Evolutionary conservation across 768 basidiomycete genomes (phyloP).

Genomic region (Boletales sp.): DNA sequence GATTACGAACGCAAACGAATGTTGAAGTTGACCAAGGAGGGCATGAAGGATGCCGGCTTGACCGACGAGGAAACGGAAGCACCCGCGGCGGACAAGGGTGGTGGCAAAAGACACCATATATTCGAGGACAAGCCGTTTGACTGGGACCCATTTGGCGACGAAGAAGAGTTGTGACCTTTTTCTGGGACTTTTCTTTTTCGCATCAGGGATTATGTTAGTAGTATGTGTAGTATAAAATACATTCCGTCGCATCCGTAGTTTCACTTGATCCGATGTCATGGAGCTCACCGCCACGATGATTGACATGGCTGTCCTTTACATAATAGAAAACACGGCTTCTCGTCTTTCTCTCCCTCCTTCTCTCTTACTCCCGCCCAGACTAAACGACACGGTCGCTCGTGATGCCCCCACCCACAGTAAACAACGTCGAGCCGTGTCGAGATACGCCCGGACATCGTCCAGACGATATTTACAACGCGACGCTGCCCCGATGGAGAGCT

Average conservation of each 20-base stretch:
- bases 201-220: background rate
- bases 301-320: too few relatives aligned
- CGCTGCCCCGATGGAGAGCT: conserved; percentile 64
- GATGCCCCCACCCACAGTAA: background rate
- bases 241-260: too few relatives aligned
- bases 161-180: conserved; percentile 17
- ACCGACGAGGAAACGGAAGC: conserved; percentile 25
- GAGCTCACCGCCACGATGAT: too few relatives aligned
- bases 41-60: conserved; percentile 25
- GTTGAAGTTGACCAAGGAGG: conserved; percentile 26
- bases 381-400: too few relatives aligned
- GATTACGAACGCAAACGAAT: conserved; percentile 30
- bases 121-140: conserved; percentile 28
- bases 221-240: too few relatives aligned
- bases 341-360: too few relatives aligned
- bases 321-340: too few relatives aligned
- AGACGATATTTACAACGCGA: conserved; percentile 61
- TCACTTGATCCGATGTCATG: too few relatives aligned
- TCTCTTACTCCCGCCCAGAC: too few relatives aligned
- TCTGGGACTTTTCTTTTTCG: too few relatives aligned
- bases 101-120: conserved; percentile 19
- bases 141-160: conserved; percentile 30
- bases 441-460: conserved; percentile 15
- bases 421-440: background rate
- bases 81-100: conserved; percentile 2